Conservation (phyloP, 1,284 basidiomycete genomes). For the Megacollybia platyphylla region DNA sequence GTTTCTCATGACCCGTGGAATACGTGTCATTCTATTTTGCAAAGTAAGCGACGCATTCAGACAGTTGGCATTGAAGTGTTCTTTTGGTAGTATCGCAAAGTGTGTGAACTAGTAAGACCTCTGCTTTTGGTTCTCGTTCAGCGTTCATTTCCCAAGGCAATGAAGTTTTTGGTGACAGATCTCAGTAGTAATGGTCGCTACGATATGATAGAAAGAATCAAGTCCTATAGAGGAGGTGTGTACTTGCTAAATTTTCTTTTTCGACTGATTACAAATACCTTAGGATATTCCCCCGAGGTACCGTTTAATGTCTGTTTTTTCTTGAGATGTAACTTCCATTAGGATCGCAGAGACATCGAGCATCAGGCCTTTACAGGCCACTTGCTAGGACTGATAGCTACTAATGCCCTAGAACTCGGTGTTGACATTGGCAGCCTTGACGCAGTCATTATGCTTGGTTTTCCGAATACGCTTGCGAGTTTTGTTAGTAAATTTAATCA, state of each 20-base stretch:
- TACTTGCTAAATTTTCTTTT: not conserved
- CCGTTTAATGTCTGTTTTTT: not conserved
- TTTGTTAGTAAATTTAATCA: slow-evolving; percentile 36
- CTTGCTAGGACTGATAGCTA: slow-evolving; percentile 80
- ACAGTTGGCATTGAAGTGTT: not conserved
- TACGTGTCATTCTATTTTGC: slow-evolving; percentile 81
- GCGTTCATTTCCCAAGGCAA: slow-evolving; percentile 32
- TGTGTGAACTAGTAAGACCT: slow-evolving; percentile 62
- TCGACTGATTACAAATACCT: not conserved
- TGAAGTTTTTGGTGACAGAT: slow-evolving; percentile 68
- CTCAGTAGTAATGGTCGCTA: slow-evolving; percentile 64
- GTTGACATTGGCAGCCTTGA: slow-evolving; percentile 86
- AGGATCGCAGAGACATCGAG: slow-evolving; percentile 81
- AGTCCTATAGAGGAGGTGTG: slow-evolving; percentile 75
- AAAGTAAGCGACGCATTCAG: slow-evolving; percentile 37
- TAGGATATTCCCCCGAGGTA: slow-evolving; percentile 48
- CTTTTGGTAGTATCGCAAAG: slow-evolving; percentile 50
- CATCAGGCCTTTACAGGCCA: slow-evolving; percentile 77
- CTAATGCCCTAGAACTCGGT: slow-evolving; percentile 84
- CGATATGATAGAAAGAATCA: slow-evolving; percentile 70
- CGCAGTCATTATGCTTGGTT: slow-evolving; percentile 83
- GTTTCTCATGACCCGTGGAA: slow-evolving; percentile 71
- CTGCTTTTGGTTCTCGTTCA: slow-evolving; percentile 1
- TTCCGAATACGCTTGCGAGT: slow-evolving; percentile 69
- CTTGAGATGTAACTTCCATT: slow-evolving; percentile 3